Conservation (phyloP, 495 filamentous ascomycete genomes). For the Aspergillus hancockii region DNA sequence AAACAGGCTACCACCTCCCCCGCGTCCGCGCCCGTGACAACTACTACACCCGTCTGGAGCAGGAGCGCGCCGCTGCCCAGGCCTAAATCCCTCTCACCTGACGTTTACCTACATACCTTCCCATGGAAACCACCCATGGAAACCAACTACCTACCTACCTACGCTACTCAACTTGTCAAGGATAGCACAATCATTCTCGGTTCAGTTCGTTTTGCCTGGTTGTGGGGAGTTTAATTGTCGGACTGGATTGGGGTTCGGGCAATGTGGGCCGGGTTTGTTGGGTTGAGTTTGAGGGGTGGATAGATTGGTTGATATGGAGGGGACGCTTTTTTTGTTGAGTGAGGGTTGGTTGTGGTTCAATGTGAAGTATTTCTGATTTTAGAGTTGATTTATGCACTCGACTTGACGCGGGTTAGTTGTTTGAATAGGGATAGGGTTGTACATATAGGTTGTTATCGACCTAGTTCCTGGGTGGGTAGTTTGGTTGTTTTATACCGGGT, state of each 20-base stretch:
- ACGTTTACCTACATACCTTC: conserved; percentile 4
- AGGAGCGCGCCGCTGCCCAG: conserved; percentile 55
- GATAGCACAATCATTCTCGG: too few relatives aligned
- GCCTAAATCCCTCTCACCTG: conserved; percentile 30
- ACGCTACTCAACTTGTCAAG: neutral
- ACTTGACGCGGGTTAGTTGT: too few relatives aligned
- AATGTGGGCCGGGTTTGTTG: too few relatives aligned
- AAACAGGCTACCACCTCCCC: conserved; percentile 75
- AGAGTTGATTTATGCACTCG: too few relatives aligned
- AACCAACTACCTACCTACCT: neutral
- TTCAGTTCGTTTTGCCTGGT: too few relatives aligned
- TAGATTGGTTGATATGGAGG: too few relatives aligned
- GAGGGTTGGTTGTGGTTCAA: too few relatives aligned
- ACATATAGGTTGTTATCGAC: neutral
- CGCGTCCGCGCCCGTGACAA: conserved; percentile 71
- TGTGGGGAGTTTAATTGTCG: too few relatives aligned
- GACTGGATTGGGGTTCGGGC: too few relatives aligned
- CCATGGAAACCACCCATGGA: neutral
- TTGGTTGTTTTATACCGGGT: conserved; percentile 1
- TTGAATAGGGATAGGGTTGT: neutral
- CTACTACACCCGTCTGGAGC: conserved; percentile 77
- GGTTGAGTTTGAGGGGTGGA: neutral
- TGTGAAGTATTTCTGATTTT: too few relatives aligned
- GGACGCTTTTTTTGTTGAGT: too few relatives aligned
- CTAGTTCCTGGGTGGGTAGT: too few relatives aligned